phyloP scores from a whole-genome alignment of 768 basidiomycete genomes.

The Tricholoma sp. region DNA sequence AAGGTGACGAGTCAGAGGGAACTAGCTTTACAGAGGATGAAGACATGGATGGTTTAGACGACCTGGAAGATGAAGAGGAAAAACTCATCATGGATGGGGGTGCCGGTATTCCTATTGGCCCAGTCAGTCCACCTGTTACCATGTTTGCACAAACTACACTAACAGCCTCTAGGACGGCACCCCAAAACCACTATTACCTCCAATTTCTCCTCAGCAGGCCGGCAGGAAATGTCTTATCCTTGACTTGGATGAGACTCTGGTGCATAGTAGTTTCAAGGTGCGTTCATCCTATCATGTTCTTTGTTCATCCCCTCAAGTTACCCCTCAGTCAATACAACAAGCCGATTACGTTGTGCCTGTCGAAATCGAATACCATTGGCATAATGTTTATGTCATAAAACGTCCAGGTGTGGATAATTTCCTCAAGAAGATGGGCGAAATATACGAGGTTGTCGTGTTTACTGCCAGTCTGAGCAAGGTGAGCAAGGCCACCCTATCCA shows the following conservation, averaged over 20 bases:
- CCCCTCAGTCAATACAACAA: conserved; percentile 76
- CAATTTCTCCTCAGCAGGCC: conserved; percentile 69
- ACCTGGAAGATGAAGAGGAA: conserved; percentile 87
- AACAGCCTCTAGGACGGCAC: conserved; percentile 62
- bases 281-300: conserved; percentile 7
- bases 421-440: conserved; percentile 96
- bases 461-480: conserved; percentile 98
- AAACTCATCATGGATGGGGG: conserved; percentile 86
- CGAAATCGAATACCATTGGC: conserved; percentile 97
- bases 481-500: conserved; percentile 15
- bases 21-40: conserved; percentile 69
- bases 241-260: conserved; percentile 94
- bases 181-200: conserved; percentile 84
- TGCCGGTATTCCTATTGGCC: conserved; percentile 90
- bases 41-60: conserved; percentile 54
- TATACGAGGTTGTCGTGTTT: conserved; percentile 97
- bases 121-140: conserved; percentile 48
- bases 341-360: conserved; percentile 99
- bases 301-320: conserved; percentile 3
- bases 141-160: background rate
- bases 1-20: conserved; percentile 56
- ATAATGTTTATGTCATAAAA: conserved; percentile 99
- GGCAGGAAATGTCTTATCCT: conserved; percentile 95
- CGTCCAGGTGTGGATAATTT: conserved; percentile 97
- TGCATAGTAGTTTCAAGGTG: conserved; percentile 98